phyloP scores from a whole-genome alignment of 768 basidiomycete species.

The Suillus cothurnatus region DNA sequence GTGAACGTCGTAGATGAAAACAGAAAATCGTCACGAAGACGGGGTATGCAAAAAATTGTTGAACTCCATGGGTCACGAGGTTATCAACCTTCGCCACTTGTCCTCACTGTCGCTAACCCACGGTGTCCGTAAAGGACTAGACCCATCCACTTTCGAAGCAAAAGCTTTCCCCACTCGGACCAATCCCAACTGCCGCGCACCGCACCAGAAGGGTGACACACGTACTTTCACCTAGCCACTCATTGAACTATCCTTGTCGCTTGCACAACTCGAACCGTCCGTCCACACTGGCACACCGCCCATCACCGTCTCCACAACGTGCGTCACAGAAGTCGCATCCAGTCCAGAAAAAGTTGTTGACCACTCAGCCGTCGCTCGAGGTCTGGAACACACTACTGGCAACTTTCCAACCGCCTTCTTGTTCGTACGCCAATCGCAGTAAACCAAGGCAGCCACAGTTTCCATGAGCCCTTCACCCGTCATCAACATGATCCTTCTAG shows the following conservation, averaged over 20 bases:
- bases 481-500: slow-evolving; percentile 13
- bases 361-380: slow-evolving; percentile 33
- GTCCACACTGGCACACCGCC: slow-evolving; percentile 21
- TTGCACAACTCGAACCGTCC: slow-evolving; percentile 36
- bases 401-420: slow-evolving; percentile 30
- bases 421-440: slow-evolving; percentile 35
- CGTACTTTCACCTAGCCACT: slow-evolving; percentile 38
- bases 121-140: slow-evolving; percentile 19
- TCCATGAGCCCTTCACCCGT: slow-evolving; percentile 13
- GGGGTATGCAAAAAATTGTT: slow-evolving; percentile 31
- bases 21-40: slow-evolving; percentile 28
- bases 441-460: slow-evolving; percentile 18
- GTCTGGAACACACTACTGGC: slow-evolving; percentile 20
- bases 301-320: slow-evolving; percentile 21
- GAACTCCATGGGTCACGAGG: slow-evolving; percentile 31
- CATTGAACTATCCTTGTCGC: slow-evolving; percentile 32
- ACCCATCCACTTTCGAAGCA: slow-evolving; percentile 44
- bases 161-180: slow-evolving; percentile 42
- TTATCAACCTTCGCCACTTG: slow-evolving; percentile 30
- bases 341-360: slow-evolving; percentile 4
- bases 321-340: slow-evolving; percentile 7
- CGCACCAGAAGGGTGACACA: slow-evolving; percentile 27
- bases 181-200: slow-evolving; percentile 25
- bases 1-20: background rate
- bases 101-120: slow-evolving; percentile 22